Percentiles rank a stretch among this genome's conserved stretches.
Conservation (phyloP, 768 basidiomycete species). For the Saitozyma podzolica region DNA sequence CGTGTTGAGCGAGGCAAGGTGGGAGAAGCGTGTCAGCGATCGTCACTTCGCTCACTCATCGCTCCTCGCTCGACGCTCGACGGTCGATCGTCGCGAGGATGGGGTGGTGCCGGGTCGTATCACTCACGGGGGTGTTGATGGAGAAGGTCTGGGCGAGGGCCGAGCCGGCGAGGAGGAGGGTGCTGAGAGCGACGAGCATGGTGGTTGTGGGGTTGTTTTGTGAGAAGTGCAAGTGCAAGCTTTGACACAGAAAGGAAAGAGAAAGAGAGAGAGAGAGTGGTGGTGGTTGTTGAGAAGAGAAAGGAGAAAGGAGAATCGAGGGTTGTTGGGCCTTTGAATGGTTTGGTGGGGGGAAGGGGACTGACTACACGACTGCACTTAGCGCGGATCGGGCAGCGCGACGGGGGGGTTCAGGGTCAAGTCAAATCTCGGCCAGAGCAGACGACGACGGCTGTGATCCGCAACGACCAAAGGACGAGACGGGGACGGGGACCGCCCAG, state of each 20-base stretch:
- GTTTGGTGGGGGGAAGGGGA: background rate
- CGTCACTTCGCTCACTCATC: too few species aligned
- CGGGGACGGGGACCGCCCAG: too few species aligned
- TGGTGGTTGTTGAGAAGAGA: conserved; percentile 1
- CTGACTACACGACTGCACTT: background rate
- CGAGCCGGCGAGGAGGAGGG: conserved; percentile 25
- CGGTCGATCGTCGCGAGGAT: too few species aligned
- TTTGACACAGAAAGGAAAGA: conserved; percentile 9
- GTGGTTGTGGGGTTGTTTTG: conserved; percentile 4
- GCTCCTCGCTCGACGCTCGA: too few species aligned
- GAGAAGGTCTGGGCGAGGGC: conserved; percentile 43
- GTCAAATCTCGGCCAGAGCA: background rate
- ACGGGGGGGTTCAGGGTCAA: background rate
- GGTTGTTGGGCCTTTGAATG: too few species aligned
- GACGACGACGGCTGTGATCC: background rate
- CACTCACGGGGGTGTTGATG: conserved; percentile 46
- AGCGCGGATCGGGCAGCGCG: background rate
- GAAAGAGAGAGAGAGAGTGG: background rate
- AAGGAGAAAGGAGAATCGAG: background rate
- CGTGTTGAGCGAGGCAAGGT: too few species aligned
- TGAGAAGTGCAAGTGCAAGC: conserved; percentile 6
- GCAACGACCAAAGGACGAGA: background rate
- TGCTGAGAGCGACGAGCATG: conserved; percentile 30
- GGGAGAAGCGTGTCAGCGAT: too few species aligned
- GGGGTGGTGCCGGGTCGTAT: background rate